Evolutionary conservation across 768 basidiomycete species (phyloP).

Genomic region (Multifurca ochricompacta): DNA sequence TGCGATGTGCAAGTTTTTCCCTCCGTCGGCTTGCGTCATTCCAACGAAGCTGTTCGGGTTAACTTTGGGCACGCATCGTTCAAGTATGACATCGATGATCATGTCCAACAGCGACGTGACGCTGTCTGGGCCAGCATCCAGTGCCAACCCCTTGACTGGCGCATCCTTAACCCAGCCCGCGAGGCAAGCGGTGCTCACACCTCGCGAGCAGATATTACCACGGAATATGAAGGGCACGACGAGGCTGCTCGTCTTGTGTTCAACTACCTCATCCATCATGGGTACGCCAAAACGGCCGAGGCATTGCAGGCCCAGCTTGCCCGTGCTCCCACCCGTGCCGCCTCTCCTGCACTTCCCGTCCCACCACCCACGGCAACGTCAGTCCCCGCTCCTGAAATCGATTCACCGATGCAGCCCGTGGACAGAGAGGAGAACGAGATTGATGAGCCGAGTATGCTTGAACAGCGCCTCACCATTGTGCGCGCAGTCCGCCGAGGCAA

Average conservation of each 20-base stretch:
- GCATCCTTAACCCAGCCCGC: constrained; percentile 24
- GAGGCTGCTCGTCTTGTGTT: constrained; percentile 63
- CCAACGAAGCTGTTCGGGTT: constrained; percentile 66
- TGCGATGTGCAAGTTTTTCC: constrained; percentile 67
- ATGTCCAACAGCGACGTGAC: constrained; percentile 66
- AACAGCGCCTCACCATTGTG: constrained; percentile 62
- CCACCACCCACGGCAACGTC: constrained; percentile 16
- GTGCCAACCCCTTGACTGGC: constrained; percentile 44
- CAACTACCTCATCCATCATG: constrained; percentile 78
- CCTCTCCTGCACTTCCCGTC: constrained; percentile 17
- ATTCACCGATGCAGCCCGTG: constrained; percentile 16
- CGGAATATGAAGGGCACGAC: constrained; percentile 28
- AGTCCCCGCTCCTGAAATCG: constrained; percentile 15
- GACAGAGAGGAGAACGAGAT: constrained; percentile 30
- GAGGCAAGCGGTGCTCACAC: not conserved
- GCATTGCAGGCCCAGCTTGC: constrained; percentile 50
- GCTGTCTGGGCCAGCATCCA: constrained; percentile 62
- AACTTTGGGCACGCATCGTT: constrained; percentile 89
- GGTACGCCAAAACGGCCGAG: constrained; percentile 64
- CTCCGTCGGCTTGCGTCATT: constrained; percentile 80
- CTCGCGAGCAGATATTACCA: constrained; percentile 30
- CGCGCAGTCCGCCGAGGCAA: constrained; percentile 61
- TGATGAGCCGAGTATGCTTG: constrained; percentile 38
- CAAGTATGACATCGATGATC: constrained; percentile 83
- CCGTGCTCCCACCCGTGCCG: not conserved